These are phyloP conservation scores for Raphanus sativus DNA, from an alignment of 345 rosid species.

Conservation along the genomic window DNA sequence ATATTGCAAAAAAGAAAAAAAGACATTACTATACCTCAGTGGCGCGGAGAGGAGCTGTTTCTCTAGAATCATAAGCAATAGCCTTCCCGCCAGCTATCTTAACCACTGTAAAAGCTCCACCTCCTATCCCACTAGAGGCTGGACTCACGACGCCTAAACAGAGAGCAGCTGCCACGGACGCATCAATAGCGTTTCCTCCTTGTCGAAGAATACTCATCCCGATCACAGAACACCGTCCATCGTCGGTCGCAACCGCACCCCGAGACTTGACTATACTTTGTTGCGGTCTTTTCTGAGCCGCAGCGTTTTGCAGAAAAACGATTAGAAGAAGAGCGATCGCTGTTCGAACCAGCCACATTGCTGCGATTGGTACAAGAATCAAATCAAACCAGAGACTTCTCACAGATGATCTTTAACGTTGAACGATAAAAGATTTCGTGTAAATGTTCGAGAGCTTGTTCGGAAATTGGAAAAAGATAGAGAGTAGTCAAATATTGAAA, in stretches of 20 bases:
- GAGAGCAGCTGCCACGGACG: slow-evolving; percentile 55
- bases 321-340: slow-evolving; percentile 21
- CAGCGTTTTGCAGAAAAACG: slow-evolving; percentile 17
- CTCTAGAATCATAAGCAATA: slow-evolving; percentile 58
- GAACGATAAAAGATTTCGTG: not conserved
- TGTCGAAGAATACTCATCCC: slow-evolving; percentile 42
- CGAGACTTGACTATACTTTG: slow-evolving; percentile 37
- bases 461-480: not conserved
- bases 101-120: slow-evolving; percentile 60
- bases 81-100: slow-evolving; percentile 39
- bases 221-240: slow-evolving; percentile 54
- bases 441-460: not conserved
- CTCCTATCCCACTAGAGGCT: slow-evolving; percentile 67
- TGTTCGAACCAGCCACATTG: slow-evolving; percentile 29
- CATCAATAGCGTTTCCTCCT: slow-evolving; percentile 69
- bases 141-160: slow-evolving; percentile 68
- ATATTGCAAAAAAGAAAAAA: not conserved
- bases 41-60: slow-evolving; percentile 60
- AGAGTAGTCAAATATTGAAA: not conserved
- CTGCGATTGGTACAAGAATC: not conserved
- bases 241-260: slow-evolving; percentile 60
- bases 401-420: not conserved
- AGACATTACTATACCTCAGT: slow-evolving; percentile 43
- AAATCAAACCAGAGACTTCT: not conserved
- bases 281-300: slow-evolving; percentile 26